These are phyloP conservation scores for Candida boidinii DNA, from an alignment of 805 yeast species.

Conservation along the genomic window DNA sequence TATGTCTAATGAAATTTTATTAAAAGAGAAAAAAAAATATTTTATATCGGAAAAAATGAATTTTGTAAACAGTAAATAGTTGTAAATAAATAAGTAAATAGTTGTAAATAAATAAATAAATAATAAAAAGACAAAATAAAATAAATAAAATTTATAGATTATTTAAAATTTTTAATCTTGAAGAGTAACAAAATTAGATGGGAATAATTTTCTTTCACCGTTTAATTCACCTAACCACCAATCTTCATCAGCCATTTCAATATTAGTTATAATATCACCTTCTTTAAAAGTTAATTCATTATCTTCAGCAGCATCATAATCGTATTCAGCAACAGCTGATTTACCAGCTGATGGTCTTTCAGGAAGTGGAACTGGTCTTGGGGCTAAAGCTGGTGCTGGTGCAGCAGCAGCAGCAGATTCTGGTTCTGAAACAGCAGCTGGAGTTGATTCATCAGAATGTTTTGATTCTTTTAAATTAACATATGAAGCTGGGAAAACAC, in stretches of 20 bases:
- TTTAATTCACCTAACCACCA: slow-evolving; percentile 93
- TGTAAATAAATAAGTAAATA: too few relatives aligned
- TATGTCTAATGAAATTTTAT: too few relatives aligned
- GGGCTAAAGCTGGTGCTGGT: slow-evolving; percentile 8
- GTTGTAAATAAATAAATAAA: not conserved
- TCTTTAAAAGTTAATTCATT: slow-evolving; percentile 82
- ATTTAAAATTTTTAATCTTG: slow-evolving; percentile 4
- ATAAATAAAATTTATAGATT: not conserved
- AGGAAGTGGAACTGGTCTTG: slow-evolving; percentile 16
- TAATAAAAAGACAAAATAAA: not conserved
- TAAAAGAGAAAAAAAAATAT: too few relatives aligned
- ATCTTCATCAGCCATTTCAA: slow-evolving; percentile 86
- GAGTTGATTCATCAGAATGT: slow-evolving; percentile 8
- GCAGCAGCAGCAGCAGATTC: slow-evolving; percentile 14
- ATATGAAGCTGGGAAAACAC: slow-evolving; percentile 51
- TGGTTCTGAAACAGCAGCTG: slow-evolving; percentile 12
- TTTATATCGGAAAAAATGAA: not conserved
- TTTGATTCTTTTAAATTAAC: slow-evolving; percentile 29
- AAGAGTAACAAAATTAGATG: slow-evolving; percentile 71
- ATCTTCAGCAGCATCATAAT: slow-evolving; percentile 86
- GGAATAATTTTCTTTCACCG: slow-evolving; percentile 82
- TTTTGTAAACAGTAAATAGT: too few relatives aligned
- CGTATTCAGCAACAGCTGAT: slow-evolving; percentile 60
- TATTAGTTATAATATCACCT: slow-evolving; percentile 72
- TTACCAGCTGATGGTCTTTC: slow-evolving; percentile 19